Evolutionary conservation across 306 rosid species (phyloP).

Genomic region (Inga laurina): DNA sequence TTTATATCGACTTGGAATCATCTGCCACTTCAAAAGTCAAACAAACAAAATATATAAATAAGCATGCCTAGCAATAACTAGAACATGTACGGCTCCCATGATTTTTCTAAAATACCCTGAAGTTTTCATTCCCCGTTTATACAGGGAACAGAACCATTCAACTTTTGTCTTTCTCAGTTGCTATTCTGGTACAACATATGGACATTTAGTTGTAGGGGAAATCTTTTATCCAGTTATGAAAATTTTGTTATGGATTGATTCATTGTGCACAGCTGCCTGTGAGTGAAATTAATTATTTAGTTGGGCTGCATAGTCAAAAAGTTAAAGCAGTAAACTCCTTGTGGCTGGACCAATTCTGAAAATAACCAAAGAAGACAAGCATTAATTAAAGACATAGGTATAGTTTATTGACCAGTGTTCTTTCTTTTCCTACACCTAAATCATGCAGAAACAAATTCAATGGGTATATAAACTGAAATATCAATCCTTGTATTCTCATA

Average conservation of each 20-base stretch:
- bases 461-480: slow-evolving; percentile 21
- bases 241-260: background rate
- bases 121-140: background rate
- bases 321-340: background rate
- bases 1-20: background rate
- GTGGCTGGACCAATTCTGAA: background rate
- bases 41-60: slow-evolving; percentile 6
- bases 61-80: slow-evolving; percentile 2
- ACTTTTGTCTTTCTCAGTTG: background rate
- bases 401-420: background rate
- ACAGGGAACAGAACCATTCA: background rate
- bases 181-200: background rate
- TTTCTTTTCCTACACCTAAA: background rate
- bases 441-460: slow-evolving; percentile 13
- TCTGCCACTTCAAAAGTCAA: background rate
- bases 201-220: background rate
- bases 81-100: background rate
- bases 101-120: background rate
- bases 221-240: background rate
- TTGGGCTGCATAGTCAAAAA: slow-evolving; percentile 4
- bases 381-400: background rate
- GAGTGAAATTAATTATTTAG: slow-evolving; percentile 8
- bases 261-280: background rate
- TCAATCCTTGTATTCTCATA: slow-evolving; percentile 6
- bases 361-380: background rate